A percentile compares a stretch with the other conserved stretches of the same genome.
phyloP scores from a whole-genome alignment of 2,329 filamentous ascomycete species.

The Bipolaris sorokiniana region DNA sequence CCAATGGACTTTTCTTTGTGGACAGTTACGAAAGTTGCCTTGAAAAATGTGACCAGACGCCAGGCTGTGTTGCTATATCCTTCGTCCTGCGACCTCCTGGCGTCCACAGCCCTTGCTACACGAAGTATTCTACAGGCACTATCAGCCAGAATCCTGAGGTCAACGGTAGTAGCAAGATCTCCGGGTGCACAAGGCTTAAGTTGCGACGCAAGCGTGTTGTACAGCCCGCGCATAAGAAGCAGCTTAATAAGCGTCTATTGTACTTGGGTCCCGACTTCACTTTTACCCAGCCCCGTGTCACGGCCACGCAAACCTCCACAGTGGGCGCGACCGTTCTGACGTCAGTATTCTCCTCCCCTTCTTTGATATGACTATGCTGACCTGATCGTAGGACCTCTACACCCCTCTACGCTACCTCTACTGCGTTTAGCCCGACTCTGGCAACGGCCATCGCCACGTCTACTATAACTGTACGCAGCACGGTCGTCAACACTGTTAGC shows the following conservation, averaged over 20 bases:
- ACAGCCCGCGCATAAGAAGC: neutral
- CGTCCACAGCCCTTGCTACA: slow-evolving; percentile 32
- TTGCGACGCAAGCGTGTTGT: slow-evolving; percentile 22
- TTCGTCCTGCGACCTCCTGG: slow-evolving; percentile 14
- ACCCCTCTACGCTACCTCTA: neutral
- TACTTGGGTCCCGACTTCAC: slow-evolving; percentile 9
- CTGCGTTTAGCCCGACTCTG: neutral
- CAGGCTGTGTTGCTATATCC: slow-evolving; percentile 31
- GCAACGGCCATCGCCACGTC: neutral
- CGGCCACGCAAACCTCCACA: neutral
- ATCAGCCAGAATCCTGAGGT: slow-evolving; percentile 18
- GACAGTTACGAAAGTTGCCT: slow-evolving; percentile 25
- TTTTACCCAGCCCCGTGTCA: neutral
- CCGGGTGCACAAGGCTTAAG: slow-evolving; percentile 14
- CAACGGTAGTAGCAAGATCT: slow-evolving; percentile 28
- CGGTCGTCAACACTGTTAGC: neutral
- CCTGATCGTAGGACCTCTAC: slow-evolving; percentile 3
- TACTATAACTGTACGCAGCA: neutral
- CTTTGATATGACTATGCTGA: neutral
- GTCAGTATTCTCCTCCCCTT: neutral
- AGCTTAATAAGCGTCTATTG: slow-evolving; percentile 1
- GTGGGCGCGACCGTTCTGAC: neutral
- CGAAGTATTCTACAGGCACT: slow-evolving; percentile 27
- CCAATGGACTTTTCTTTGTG: slow-evolving; percentile 12
- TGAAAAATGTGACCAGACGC: slow-evolving; percentile 25